Conservation (phyloP, 768 basidiomycete species). For the Auricularia auricula-judae region DNA sequence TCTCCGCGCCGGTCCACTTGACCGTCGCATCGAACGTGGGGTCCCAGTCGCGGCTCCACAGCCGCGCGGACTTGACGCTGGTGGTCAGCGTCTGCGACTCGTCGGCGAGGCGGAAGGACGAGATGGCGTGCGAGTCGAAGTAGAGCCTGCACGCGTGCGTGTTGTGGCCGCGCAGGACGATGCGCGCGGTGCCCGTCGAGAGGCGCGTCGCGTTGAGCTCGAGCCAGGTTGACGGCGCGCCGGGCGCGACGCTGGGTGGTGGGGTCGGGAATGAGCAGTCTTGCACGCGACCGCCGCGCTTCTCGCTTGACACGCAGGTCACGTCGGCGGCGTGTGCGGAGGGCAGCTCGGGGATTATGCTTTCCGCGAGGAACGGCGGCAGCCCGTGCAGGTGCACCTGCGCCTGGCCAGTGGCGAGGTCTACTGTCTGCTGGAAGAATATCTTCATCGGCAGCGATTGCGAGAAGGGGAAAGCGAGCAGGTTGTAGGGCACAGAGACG, state of each 20-base stretch:
- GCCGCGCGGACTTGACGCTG: constrained; percentile 30
- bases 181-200: constrained; percentile 32
- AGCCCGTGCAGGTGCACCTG: constrained; percentile 26
- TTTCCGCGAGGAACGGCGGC: constrained; percentile 28
- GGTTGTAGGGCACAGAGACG: constrained; percentile 28
- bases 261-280: constrained; percentile 39
- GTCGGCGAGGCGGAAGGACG: constrained; percentile 29
- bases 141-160: constrained; percentile 54
- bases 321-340: constrained; percentile 32
- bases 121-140: constrained; percentile 38
- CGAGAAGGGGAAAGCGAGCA: constrained; percentile 52
- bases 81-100: constrained; percentile 14
- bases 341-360: constrained; percentile 40
- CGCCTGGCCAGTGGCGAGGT: constrained; percentile 24
- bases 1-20: constrained; percentile 28
- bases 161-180: constrained; percentile 44
- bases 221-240: constrained; percentile 28
- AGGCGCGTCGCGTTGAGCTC: constrained; percentile 29
- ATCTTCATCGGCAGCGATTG: constrained; percentile 51
- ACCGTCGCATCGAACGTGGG: constrained; percentile 42
- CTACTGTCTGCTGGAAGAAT: constrained; percentile 55
- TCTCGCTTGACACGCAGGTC: constrained; percentile 16
- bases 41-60: constrained; percentile 56
- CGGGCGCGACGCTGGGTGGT: constrained; percentile 22
- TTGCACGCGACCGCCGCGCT: constrained; percentile 25